Percentiles rank a stretch among this genome's conserved stretches.
These are phyloP conservation scores for Plantago coronopus DNA, from an alignment of 305 asterid genomes.

Conservation along the genomic window DNA sequence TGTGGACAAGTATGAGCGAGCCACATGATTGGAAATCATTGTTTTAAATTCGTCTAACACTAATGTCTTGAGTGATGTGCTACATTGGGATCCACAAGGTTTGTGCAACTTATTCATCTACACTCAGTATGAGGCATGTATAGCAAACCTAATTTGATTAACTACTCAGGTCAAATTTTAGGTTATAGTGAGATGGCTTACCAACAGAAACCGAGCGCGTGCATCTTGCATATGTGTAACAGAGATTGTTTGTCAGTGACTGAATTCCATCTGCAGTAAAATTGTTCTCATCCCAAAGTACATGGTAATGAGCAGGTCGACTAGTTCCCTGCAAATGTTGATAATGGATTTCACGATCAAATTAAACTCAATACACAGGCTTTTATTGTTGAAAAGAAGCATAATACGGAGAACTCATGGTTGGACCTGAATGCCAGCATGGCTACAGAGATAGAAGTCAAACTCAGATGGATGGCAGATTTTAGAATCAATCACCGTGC, in stretches of 20 bases:
- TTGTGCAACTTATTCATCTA: not conserved
- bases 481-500: conserved; percentile 93
- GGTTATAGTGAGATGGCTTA: conserved; percentile 27
- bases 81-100: not conserved
- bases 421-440: conserved; percentile 94
- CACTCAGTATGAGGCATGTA: not conserved
- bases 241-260: conserved; percentile 88
- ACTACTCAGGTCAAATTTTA: too few relatives aligned
- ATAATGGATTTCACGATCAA: conserved; percentile 8
- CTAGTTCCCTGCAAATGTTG: conserved; percentile 68
- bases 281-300: conserved; percentile 96
- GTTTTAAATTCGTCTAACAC: not conserved
- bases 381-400: not conserved
- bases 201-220: conserved; percentile 98
- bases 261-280: conserved; percentile 96
- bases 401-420: not conserved
- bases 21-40: not conserved
- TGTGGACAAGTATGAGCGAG: not conserved
- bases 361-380: conserved; percentile 8
- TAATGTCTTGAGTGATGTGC: too few relatives aligned
- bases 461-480: conserved; percentile 98
- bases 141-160: too few relatives aligned
- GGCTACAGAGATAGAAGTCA: conserved; percentile 98
- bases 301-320: conserved; percentile 98
- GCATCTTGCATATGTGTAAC: conserved; percentile 98